Evolutionary conservation across 306 rosid species (phyloP).

Genomic region (Citrullus amarus): DNA sequence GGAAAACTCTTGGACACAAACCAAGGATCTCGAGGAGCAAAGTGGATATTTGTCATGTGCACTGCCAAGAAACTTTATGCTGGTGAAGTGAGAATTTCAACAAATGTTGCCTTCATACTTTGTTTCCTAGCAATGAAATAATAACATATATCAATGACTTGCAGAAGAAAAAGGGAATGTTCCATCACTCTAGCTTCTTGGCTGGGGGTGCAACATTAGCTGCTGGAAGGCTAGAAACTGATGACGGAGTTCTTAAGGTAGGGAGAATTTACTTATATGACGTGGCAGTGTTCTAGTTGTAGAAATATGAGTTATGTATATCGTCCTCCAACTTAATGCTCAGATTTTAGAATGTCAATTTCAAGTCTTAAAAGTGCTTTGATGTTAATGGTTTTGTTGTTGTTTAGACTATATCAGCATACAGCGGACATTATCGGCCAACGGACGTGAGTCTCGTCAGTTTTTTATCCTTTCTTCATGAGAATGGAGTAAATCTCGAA

Average conservation of each 20-base stretch:
- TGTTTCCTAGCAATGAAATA: conserved; percentile 4
- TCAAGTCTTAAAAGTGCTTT: not conserved
- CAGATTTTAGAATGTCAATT: not conserved
- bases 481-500: conserved; percentile 60
- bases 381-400: conserved; percentile 23
- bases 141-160: conserved; percentile 6
- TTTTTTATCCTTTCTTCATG: conserved; percentile 50
- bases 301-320: not conserved
- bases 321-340: not conserved
- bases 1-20: conserved; percentile 51
- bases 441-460: conserved; percentile 52
- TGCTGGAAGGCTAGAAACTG: conserved; percentile 76
- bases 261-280: not conserved
- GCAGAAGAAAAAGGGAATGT: conserved; percentile 76
- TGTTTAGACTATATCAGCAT: conserved; percentile 77
- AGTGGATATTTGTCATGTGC: conserved; percentile 95
- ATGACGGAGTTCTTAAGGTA: conserved; percentile 68
- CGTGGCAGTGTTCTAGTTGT: not conserved
- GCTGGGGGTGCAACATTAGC: conserved; percentile 89
- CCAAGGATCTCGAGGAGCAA: conserved; percentile 26
- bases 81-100: conserved; percentile 54
- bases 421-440: conserved; percentile 97
- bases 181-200: conserved; percentile 88
- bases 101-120: not conserved
- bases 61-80: conserved; percentile 79